Percentiles rank a stretch among this genome's conserved stretches.
These are phyloP conservation scores for Cantharellus cinnabarinus DNA, from an alignment of 768 basidiomycete species.

Conservation along the genomic window DNA sequence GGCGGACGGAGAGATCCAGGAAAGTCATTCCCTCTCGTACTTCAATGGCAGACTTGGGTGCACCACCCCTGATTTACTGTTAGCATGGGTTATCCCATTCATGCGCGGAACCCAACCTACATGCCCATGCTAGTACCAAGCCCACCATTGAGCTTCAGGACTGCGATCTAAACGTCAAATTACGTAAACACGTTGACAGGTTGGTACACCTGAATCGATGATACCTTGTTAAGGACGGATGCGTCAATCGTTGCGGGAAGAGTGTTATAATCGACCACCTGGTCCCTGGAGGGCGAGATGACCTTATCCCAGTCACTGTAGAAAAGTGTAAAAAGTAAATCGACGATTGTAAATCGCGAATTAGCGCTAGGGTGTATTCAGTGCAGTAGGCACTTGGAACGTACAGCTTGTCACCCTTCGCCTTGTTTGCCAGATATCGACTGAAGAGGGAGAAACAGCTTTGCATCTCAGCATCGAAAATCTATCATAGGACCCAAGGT, in stretches of 20 bases:
- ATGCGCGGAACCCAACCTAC: constrained; percentile 14
- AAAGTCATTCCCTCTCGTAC: constrained; percentile 97
- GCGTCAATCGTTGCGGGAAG: constrained; percentile 40
- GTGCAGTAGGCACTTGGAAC: constrained; percentile 13
- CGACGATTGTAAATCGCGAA: background rate
- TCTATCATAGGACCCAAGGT: constrained; percentile 21
- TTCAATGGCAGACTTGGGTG: constrained; percentile 78
- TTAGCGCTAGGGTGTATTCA: background rate
- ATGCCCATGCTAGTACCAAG: constrained; percentile 85
- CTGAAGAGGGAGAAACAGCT: constrained; percentile 92
- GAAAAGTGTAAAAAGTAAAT: background rate
- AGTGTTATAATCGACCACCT: constrained; percentile 64
- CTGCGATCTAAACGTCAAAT: constrained; percentile 32
- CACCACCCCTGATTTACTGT: constrained; percentile 23
- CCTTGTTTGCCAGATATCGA: constrained; percentile 77
- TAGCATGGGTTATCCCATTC: background rate
- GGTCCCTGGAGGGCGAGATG: constrained; percentile 66
- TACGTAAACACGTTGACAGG: background rate
- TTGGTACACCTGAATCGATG: background rate
- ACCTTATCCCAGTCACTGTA: constrained; percentile 74
- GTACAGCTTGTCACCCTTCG: constrained; percentile 71
- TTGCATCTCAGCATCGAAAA: constrained; percentile 91
- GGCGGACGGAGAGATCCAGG: constrained; percentile 82
- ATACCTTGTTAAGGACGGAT: constrained; percentile 51
- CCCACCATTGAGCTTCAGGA: constrained; percentile 90